Evolutionary conservation across 371 early-diverging fungal species (phyloP), one percentile per base, ranked within the genome.

Genomic region (Apophysomyces ossiformis): DNA sequence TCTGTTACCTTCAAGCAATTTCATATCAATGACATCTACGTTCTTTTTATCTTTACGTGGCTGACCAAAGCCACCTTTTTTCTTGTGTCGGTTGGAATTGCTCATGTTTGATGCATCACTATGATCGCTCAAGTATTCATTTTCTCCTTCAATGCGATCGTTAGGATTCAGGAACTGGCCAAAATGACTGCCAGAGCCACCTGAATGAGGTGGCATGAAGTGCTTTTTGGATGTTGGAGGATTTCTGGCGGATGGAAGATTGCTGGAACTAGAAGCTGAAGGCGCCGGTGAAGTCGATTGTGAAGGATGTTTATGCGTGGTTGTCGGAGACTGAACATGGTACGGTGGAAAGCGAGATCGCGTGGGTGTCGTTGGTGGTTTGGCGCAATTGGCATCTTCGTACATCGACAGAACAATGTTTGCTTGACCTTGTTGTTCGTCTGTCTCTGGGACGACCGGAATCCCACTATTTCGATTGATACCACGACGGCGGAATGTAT

Each of bases 21-120:
- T 82, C 76, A 93, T 81, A 74, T 93, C 92, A 36, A 93, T 87
- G 12, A 79, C 77, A 50, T 92, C 91, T 7, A 85, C 80, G 63
- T 86, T 89, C 65, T 90, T 92, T 77, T 92, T 92, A 32, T 92
- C 90, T 68, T 90, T 90, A 63, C 61, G 54, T 50, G 46, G 39
- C 59, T 67, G 60, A 32, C 63, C 65, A 64, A 58, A 58, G 43
- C 26, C 18, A 18, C 45, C 46, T 62, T 70, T 69, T 54, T 64
- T 73, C 38, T 63, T 65, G 16, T 46, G 37, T 9, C 46, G 37
- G 58, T 58, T 39, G 21, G 82, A 73, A 57, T 76, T 69, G 39
- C 82, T 80, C 58, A 79, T 45, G 58, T 74, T 78, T 1, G 87
- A 85, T 16, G 80, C 73, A 60, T 86, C 87, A 46, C 90, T 88